Base-by-base conservation (phyloP, 2,329 filamentous ascomycete genomes). In the Arthroderma uncinatum region DNA sequence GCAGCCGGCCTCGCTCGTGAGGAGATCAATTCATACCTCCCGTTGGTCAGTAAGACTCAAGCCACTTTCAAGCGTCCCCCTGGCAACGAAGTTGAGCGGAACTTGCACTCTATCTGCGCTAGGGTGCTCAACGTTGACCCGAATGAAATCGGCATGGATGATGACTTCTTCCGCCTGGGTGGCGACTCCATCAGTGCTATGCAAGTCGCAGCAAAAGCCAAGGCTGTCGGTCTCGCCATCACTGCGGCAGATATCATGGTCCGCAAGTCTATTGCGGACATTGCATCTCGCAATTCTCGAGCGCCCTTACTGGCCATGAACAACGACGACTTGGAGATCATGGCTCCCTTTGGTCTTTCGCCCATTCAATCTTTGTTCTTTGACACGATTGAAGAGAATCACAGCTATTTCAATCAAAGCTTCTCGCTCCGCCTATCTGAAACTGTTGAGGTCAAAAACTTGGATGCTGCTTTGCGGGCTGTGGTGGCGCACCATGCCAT, bases 111-210 rank as follows among this genome's bases (percentile, higher is more conserved):
- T 4, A n/a, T 50, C 14, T 25, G 19, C 7, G 16, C 37, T 14
- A 8, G 30, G 10, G 23, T 54, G 8, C 52, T 54, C 6, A 14
- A 36, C n/a, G 7, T 54, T 19, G 2, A 10, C 21, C 14, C 2
- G 7, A n/a, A 21, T 2, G 9, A 7, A 21, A 34, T 54, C 12
- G 4, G 10, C n/a, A n/a, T n/a, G 2, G 30, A 39, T 4, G 10
- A 19, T 12, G n/a, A 9, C n/a, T 59, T 59, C 23, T 56, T 59
- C 16, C 9, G 53, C n/a, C 12, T 59, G 12, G 70, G 70, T 19
- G 71, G 71, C 2, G 70, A 73, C 58, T 73, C 71, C 40, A 71
- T 73, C 30, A 67, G 65, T 37, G 71, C 70, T 47, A 73, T 73
- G 69, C 28, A 42, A 33, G 4, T 61, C 9, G 42, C 25, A 12